Conservation (phyloP, 2,329 filamentous ascomycete species). For the Diaporthe vaccinii region DNA sequence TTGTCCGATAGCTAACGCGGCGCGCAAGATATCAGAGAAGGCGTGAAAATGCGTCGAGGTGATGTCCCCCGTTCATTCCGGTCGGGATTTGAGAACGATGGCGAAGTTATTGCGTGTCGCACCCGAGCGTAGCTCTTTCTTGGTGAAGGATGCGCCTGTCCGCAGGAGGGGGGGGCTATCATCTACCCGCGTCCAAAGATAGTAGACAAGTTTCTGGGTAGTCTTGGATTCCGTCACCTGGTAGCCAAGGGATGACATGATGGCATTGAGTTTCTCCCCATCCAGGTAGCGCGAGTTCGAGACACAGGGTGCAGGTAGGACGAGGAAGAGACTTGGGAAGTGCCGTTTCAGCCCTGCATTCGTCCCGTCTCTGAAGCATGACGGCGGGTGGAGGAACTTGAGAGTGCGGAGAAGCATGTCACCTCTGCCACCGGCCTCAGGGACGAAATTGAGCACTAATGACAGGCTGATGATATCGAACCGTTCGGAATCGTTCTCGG, state of each 20-base stretch:
- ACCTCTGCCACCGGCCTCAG: conserved; percentile 79
- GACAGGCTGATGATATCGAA: conserved; percentile 95
- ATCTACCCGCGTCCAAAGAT: conserved; percentile 77
- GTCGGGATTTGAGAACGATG: conserved; percentile 70
- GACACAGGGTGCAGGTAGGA: conserved; percentile 89
- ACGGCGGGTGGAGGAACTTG: conserved; percentile 71
- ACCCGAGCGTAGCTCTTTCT: conserved; percentile 83
- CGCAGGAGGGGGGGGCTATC: conserved; percentile 42
- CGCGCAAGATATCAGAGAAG: not conserved
- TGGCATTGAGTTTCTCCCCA: conserved; percentile 74
- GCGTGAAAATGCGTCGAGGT: not conserved
- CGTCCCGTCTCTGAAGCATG: conserved; percentile 35
- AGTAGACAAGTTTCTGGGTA: conserved; percentile 88
- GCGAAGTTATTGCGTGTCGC: conserved; percentile 90
- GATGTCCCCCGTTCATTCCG: conserved; percentile 16
- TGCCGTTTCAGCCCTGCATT: conserved; percentile 41
- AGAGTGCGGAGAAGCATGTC: conserved; percentile 86
- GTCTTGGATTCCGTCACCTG: conserved; percentile 74
- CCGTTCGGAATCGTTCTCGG: conserved; percentile 68
- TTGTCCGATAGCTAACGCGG: conserved; percentile 19
- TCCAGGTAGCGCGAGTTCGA: conserved; percentile 92
- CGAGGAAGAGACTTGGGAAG: conserved; percentile 85
- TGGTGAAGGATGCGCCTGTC: conserved; percentile 65
- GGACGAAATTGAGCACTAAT: conserved; percentile 94
- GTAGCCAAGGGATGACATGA: conserved; percentile 87